Conservation (phyloP, 2,329 filamentous ascomycete genomes). For the Sporothrix dimorphospora region DNA sequence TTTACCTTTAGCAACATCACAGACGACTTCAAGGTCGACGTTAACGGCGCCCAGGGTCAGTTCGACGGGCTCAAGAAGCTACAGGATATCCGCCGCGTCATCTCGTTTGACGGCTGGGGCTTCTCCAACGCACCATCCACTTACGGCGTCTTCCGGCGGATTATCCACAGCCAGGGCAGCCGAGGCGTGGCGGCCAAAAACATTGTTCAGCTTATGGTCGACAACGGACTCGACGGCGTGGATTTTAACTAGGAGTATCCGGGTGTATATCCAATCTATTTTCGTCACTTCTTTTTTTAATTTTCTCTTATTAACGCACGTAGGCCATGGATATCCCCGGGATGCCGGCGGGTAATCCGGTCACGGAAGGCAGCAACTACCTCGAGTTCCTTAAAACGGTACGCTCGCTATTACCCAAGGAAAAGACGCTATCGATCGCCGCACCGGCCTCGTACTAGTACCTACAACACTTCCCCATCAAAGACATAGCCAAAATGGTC, state of each 20-base stretch:
- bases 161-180: too few relatives aligned
- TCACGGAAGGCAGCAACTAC: conserved; percentile 43
- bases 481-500: conserved; percentile 36
- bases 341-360: conserved; percentile 38
- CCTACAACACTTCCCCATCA: conserved; percentile 39
- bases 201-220: too few relatives aligned
- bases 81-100: too few relatives aligned
- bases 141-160: too few relatives aligned
- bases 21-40: conserved; percentile 40
- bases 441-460: conserved; percentile 42
- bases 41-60: too few relatives aligned
- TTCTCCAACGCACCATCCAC: too few relatives aligned
- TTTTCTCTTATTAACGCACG: too few relatives aligned
- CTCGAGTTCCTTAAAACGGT: conserved; percentile 38
- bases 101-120: conserved; percentile 52
- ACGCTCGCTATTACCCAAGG: conserved; percentile 33
- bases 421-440: conserved; percentile 38
- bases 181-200: too few relatives aligned
- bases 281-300: too few relatives aligned
- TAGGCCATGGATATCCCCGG: conserved; percentile 37
- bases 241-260: conserved; percentile 32
- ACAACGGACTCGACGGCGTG: too few relatives aligned
- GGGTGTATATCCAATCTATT: too few relatives aligned
- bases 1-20: conserved; percentile 40
- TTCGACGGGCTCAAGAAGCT: too few relatives aligned